phyloP scores from a whole-genome alignment of 495 filamentous ascomycete genomes.

The Amniculicola lignicola region DNA sequence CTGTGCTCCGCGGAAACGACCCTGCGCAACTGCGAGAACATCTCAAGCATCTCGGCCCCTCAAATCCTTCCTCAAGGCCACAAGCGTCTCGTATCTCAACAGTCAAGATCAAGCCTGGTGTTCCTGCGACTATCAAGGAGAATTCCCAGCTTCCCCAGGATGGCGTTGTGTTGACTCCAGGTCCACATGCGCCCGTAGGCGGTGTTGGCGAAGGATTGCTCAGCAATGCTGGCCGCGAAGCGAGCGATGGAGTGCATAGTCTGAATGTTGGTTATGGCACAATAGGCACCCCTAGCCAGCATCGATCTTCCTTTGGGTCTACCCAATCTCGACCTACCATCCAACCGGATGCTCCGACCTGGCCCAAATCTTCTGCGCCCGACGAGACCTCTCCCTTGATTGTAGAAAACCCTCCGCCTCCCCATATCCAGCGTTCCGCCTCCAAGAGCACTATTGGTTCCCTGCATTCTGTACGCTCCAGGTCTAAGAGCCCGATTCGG shows the following conservation, averaged over 20 bases:
- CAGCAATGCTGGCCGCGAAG: constrained; percentile 50
- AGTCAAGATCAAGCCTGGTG: constrained; percentile 84
- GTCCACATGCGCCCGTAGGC: constrained; percentile 43
- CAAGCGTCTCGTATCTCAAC: constrained; percentile 77
- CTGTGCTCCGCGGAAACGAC: constrained; percentile 33
- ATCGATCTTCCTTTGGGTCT: constrained; percentile 31
- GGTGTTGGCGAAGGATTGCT: constrained; percentile 55
- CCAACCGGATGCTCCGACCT: constrained; percentile 6
- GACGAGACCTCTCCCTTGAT: constrained; percentile 15
- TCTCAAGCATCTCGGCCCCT: constrained; percentile 86
- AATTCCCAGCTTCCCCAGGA: constrained; percentile 2
- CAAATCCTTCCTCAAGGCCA: constrained; percentile 82
- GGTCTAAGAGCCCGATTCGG: constrained; percentile 12
- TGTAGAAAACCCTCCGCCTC: not conserved
- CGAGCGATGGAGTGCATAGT: constrained; percentile 68
- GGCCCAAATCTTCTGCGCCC: constrained; percentile 13
- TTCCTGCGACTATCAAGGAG: constrained; percentile 28
- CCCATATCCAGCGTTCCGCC: not conserved
- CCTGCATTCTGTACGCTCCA: constrained; percentile 24
- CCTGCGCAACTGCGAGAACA: constrained; percentile 72
- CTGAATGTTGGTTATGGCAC: constrained; percentile 66
- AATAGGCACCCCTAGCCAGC: constrained; percentile 33
- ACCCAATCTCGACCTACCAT: not conserved
- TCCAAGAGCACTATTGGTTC: constrained; percentile 29
- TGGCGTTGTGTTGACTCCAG: not conserved